Conservation (phyloP, 2,329 filamentous ascomycete species). For the Neobulgaria alba region DNA sequence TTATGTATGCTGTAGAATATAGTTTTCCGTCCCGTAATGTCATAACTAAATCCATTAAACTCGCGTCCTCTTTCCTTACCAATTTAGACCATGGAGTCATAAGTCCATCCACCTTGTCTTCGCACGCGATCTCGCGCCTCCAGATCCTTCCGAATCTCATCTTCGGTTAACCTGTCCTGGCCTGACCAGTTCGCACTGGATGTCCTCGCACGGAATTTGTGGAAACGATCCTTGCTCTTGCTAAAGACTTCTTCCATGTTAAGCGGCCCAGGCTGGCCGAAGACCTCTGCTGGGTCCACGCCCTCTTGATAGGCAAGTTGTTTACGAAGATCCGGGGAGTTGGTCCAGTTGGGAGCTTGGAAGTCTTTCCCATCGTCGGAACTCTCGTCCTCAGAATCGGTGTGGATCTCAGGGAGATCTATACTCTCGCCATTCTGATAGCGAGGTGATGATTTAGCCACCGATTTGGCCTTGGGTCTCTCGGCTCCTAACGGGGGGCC, state of each 20-base stretch:
- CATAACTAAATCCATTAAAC: too few species aligned
- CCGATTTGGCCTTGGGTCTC: too few species aligned
- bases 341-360: conserved; percentile 72
- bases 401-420: conserved; percentile 88
- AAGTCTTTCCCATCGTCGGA: conserved; percentile 51
- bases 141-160: conserved; percentile 74
- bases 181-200: conserved; percentile 93
- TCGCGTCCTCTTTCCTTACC: too few species aligned
- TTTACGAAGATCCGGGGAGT: conserved; percentile 71
- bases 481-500: conserved; percentile 40
- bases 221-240: conserved; percentile 75
- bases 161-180: conserved; percentile 73
- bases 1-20: too few species aligned
- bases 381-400: conserved; percentile 85
- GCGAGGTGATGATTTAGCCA: conserved; percentile 63
- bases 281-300: conserved; percentile 76
- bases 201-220: conserved; percentile 82
- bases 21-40: too few species aligned
- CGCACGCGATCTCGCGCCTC: conserved; percentile 72
- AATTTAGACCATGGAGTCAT: conserved; percentile 33
- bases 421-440: conserved; percentile 88
- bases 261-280: conserved; percentile 78
- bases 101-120: conserved; percentile 79
- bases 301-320: conserved; percentile 75
- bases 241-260: conserved; percentile 96